These are phyloP conservation scores for Morella rubra DNA, from an alignment of 306 rosid species.

Conservation along the genomic window DNA sequence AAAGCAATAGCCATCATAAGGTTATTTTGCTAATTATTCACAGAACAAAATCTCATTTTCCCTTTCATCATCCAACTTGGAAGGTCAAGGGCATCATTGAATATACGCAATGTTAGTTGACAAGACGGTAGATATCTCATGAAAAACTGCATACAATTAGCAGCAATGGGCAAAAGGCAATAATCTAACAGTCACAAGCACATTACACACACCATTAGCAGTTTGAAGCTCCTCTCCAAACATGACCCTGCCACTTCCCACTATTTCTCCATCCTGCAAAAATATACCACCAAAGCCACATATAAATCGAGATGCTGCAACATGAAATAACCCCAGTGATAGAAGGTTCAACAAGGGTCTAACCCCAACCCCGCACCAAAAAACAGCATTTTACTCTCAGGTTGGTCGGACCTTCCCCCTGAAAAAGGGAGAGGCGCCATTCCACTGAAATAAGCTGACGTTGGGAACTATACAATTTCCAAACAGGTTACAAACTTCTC, in stretches of 20 bases:
- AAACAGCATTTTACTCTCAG: neutral
- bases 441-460: neutral
- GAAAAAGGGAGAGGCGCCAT: neutral
- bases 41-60: neutral
- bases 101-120: neutral
- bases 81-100: neutral
- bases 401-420: neutral
- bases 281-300: slow-evolving; percentile 12
- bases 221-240: slow-evolving; percentile 49
- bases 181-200: slow-evolving; percentile 11
- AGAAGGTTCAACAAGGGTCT: neutral
- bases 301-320: neutral
- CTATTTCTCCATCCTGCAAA: slow-evolving; percentile 75
- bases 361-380: neutral
- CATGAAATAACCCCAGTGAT: neutral
- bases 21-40: neutral
- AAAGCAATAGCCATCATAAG: neutral
- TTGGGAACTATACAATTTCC: neutral
- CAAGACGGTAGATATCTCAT: neutral
- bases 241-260: slow-evolving; percentile 50
- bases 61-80: neutral
- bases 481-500: neutral
- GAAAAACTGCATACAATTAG: neutral
- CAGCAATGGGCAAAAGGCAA: neutral
- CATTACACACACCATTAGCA: slow-evolving; percentile 48